These are phyloP conservation scores for Lecanoromycetidae sp. DNA, from an alignment of 2,329 filamentous ascomycete species.

Conservation along the genomic window DNA sequence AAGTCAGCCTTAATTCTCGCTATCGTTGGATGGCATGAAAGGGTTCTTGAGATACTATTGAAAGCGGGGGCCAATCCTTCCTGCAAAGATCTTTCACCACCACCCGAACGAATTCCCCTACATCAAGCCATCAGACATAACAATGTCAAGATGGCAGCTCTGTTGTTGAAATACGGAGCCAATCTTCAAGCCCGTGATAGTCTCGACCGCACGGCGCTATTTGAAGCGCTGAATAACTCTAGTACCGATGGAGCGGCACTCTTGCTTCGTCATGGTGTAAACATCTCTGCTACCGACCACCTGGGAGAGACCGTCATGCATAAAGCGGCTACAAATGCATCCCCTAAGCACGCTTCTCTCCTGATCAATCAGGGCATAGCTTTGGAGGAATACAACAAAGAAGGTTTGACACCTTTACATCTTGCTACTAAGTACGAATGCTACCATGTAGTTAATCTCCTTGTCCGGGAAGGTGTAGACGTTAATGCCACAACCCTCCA, in stretches of 20 bases:
- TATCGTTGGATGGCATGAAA: background rate
- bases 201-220: background rate
- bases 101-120: background rate
- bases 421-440: background rate
- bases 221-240: background rate
- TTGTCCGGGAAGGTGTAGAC: background rate
- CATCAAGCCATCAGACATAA: background rate
- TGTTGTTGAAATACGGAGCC: background rate
- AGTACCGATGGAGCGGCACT: background rate
- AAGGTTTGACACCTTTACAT: conserved; percentile 1
- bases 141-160: background rate
- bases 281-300: background rate
- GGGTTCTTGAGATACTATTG: background rate
- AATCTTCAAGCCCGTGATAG: background rate
- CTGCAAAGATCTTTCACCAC: background rate
- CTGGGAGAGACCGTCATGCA: background rate
- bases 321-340: background rate
- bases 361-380: background rate
- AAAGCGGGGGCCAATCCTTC: background rate
- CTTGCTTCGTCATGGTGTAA: background rate
- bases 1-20: background rate
- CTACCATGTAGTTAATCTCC: background rate
- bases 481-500: background rate
- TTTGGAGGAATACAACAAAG: background rate
- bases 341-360: background rate